These are phyloP conservation scores for Epichloe gansuensis DNA, from an alignment of 2,329 filamentous ascomycete species.

Conservation along the genomic window DNA sequence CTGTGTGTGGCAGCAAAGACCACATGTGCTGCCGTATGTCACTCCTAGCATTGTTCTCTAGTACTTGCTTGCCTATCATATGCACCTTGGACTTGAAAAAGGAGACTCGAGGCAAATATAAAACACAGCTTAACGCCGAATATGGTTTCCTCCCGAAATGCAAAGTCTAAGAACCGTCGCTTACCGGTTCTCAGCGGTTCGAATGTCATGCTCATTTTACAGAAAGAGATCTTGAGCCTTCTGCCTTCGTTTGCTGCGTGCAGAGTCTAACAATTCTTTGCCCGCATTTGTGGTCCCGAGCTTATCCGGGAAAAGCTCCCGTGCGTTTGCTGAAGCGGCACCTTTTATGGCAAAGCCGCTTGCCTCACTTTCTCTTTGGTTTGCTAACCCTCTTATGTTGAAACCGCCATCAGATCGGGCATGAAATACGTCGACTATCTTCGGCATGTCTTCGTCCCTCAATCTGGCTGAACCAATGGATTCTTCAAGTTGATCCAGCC, in stretches of 20 bases:
- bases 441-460: constrained; percentile 32
- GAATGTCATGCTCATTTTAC: constrained; percentile 20
- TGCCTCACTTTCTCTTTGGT: constrained; percentile 29
- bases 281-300: constrained; percentile 44
- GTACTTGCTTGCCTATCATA: neutral
- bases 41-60: neutral
- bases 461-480: constrained; percentile 26
- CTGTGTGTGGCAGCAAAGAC: neutral
- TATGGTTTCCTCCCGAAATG: too few relatives aligned
- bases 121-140: neutral
- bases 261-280: constrained; percentile 56
- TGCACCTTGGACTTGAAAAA: neutral
- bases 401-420: constrained; percentile 33
- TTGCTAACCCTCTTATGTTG: constrained; percentile 48
- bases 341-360: constrained; percentile 57
- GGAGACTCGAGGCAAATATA: neutral
- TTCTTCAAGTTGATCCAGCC: constrained; percentile 26
- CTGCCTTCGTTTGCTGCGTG: constrained; percentile 42
- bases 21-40: neutral
- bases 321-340: constrained; percentile 33
- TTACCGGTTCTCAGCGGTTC: neutral
- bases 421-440: constrained; percentile 43
- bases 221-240: constrained; percentile 63
- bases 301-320: constrained; percentile 59
- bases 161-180: too few relatives aligned